Base-by-base conservation (phyloP, 805 yeast species). In the Candida berthetii region DNA sequence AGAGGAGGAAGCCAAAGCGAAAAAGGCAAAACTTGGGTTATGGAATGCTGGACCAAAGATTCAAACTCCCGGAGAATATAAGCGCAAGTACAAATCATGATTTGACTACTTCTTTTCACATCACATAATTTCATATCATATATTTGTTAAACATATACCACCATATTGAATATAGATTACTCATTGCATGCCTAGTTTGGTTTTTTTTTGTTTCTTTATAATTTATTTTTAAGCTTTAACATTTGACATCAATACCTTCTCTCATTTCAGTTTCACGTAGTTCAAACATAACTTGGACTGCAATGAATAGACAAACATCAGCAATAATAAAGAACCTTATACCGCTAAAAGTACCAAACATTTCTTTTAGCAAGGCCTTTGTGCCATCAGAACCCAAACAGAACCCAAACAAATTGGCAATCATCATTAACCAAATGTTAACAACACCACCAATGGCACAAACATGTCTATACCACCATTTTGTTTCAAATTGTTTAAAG, bases 391-490 rank as follows among this genome's bases (percentile, higher is more conserved):
- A 69, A 8, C 97, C 98, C 28, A 93, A 71, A 53, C 97, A 93
- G 62, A 93, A 93, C 0, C 99, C 99, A 55, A 85, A 88, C 40
- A 95, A 64, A 54, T 93, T 93, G 14, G 98, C 98, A 48, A 89
- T 74, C 89, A 93, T 89, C 99, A 93, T 91, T 83, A 91, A 75
- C 96, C 96, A 91, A 43, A 93, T 83, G 60, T 93, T 93, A 18
- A 72, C 55, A 24, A 90, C 95, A 4, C 91, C 96, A 3, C 99
- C 99, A 6, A 78, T 49, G 0, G 89, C 96, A 62, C 96, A 86
- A 13, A 82, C 54, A 57, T 83, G 85, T 50, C 97, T 74, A 61
- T 73, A 93, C 86, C 91, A 82, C 69, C 81, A 72, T 43, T 62
- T 52, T 9, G 62, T 50, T 14, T 65, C 64, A 53, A 63, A 80